A percentile compares a stretch with the other conserved stretches of the same genome.
phyloP scores from a whole-genome alignment of 805 yeast species.

The Sugiyamaella boreocaroliniensis region DNA sequence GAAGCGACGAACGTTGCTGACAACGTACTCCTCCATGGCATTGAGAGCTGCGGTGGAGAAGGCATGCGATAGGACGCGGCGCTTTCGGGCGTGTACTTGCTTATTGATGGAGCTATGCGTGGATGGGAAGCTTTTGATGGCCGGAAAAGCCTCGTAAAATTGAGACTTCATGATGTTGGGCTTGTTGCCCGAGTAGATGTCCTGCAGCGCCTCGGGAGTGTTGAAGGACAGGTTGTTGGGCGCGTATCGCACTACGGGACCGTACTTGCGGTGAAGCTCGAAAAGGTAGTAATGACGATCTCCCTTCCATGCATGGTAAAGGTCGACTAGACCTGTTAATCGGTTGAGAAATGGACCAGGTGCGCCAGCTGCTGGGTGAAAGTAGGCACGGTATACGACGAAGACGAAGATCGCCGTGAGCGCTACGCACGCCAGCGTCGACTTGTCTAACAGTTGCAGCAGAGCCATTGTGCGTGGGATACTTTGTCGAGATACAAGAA shows the following conservation, averaged over 20 bases:
- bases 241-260: conserved; percentile 14
- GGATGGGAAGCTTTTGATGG: conserved; percentile 16
- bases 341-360: conserved; percentile 16
- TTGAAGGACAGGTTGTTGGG: conserved; percentile 14
- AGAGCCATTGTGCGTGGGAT: no score
- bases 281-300: conserved; percentile 14
- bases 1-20: conserved; percentile 12
- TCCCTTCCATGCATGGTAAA: conserved; percentile 16
- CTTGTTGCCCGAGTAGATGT: conserved; percentile 11
- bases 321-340: conserved; percentile 12
- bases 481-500: no score
- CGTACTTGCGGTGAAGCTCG: conserved; percentile 11
- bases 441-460: no score
- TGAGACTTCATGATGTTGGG: conserved; percentile 14
- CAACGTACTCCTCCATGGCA: conserved; percentile 14
- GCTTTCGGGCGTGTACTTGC: conserved; percentile 14
- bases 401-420: conserved; percentile 13
- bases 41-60: conserved; percentile 13
- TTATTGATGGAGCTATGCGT: conserved; percentile 16
- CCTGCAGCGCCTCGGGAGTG: conserved; percentile 12
- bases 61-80: conserved; percentile 17
- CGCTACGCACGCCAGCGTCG: not conserved
- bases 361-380: conserved; percentile 13
- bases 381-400: conserved; percentile 5
- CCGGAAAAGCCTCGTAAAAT: conserved; percentile 17